phyloP scores from a whole-genome alignment of 176 grass and related monocot species.

The Puccinellia tenuiflora region DNA sequence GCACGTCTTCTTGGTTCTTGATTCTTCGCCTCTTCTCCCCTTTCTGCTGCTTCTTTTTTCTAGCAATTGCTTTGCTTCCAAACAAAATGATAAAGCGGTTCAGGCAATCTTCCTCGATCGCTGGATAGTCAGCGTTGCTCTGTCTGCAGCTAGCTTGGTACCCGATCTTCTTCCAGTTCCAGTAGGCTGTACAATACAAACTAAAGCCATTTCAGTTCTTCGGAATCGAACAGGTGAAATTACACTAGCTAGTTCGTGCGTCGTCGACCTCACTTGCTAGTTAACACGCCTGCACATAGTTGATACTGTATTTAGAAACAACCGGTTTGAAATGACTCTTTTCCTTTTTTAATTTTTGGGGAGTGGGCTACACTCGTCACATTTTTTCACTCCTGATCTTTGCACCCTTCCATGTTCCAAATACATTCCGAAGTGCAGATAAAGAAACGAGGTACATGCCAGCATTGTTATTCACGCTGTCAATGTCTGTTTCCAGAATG shows the following conservation, averaged over 20 bases:
- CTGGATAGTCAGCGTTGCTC: neutral
- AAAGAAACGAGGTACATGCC: neutral
- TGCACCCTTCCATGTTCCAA: neutral
- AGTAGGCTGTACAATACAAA: neutral
- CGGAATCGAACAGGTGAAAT: neutral
- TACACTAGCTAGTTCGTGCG: neutral
- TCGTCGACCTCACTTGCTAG: neutral
- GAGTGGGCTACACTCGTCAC: neutral
- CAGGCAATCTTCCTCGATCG: neutral
- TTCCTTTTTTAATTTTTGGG: neutral
- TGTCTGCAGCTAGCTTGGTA: neutral
- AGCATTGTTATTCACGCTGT: neutral
- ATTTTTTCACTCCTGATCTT: neutral
- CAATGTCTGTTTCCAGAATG: constrained; percentile 36
- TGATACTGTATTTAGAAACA: neutral
- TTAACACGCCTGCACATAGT: neutral
- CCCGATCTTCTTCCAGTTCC: neutral
- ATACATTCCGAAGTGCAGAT: neutral
- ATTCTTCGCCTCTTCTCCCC: neutral
- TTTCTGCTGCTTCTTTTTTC: neutral
- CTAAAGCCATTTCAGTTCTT: neutral
- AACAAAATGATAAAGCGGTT: neutral
- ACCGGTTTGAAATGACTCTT: neutral
- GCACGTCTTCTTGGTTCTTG: neutral
- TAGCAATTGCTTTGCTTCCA: neutral